Conservation (phyloP, 2,329 filamentous ascomycete genomes). For the Cordyceps sp. region DNA sequence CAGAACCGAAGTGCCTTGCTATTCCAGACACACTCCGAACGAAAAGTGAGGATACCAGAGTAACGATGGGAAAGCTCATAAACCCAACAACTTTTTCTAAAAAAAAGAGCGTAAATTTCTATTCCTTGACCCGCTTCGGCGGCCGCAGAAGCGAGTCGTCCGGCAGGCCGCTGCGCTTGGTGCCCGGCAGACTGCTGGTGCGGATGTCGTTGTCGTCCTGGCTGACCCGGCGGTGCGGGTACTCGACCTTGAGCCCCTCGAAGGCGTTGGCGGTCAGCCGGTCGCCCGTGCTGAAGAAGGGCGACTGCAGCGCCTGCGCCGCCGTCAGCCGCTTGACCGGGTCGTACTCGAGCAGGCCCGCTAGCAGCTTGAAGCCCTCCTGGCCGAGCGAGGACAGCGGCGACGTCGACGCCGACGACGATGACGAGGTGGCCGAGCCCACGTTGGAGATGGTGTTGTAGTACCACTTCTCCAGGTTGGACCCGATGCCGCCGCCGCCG, state of each 20-base stretch:
- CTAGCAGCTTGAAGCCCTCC: slow-evolving; percentile 70
- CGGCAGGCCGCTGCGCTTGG: slow-evolving; percentile 71
- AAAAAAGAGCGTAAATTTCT: background rate
- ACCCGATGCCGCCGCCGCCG: slow-evolving; percentile 12
- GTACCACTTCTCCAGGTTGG: slow-evolving; percentile 65
- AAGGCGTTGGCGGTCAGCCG: slow-evolving; percentile 74
- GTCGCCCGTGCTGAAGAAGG: slow-evolving; percentile 68
- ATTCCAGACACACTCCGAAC: too few species aligned
- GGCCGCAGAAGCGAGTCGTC: slow-evolving; percentile 59
- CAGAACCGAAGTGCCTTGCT: too few species aligned
- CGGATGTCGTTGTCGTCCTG: slow-evolving; percentile 93
- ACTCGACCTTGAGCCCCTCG: slow-evolving; percentile 73
- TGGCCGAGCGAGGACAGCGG: slow-evolving; percentile 45
- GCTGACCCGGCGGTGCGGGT: slow-evolving; percentile 78
- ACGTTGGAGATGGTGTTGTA: slow-evolving; percentile 48
- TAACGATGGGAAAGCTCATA: too few species aligned
- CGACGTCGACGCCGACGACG: slow-evolving; percentile 5
- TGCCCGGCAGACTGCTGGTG: slow-evolving; percentile 77
- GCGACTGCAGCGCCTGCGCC: slow-evolving; percentile 72
- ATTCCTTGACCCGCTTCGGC: slow-evolving; percentile 45
- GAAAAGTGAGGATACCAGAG: too few species aligned
- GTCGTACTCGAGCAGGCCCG: slow-evolving; percentile 80
- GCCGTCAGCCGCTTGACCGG: slow-evolving; percentile 78
- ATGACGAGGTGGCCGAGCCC: background rate
- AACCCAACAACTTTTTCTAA: too few species aligned